These are phyloP conservation scores for Mrakia frigida DNA, from an alignment of 768 basidiomycete species.

Conservation along the genomic window DNA sequence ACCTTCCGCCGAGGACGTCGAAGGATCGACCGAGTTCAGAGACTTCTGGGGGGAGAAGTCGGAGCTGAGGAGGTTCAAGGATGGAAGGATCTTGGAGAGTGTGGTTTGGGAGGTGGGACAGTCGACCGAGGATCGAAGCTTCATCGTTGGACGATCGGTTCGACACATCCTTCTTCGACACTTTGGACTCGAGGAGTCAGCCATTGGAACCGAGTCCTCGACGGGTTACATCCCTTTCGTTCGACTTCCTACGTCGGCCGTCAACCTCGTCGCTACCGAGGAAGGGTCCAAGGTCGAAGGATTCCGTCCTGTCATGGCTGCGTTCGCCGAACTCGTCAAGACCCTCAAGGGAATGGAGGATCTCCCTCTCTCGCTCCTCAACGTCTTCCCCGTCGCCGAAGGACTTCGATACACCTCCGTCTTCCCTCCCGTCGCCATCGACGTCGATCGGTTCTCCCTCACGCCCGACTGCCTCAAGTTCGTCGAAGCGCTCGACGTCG, in stretches of 20 bases:
- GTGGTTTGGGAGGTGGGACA: constrained; percentile 88
- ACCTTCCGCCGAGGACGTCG: constrained; percentile 55
- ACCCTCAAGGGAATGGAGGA: constrained; percentile 63
- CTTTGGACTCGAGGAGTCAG: constrained; percentile 54
- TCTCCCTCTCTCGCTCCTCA: constrained; percentile 70
- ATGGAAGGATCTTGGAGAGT: constrained; percentile 83
- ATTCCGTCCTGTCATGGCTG: constrained; percentile 56
- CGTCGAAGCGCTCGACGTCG: constrained; percentile 62
- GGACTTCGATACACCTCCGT: constrained; percentile 72
- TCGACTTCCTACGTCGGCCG: constrained; percentile 43
- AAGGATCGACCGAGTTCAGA: constrained; percentile 58
- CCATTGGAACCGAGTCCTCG: constrained; percentile 47
- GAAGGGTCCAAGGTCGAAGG: constrained; percentile 38
- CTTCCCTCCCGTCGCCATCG: constrained; percentile 72
- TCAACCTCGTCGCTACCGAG: constrained; percentile 42
- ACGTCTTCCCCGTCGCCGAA: constrained; percentile 67
- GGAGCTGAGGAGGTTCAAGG: constrained; percentile 90
- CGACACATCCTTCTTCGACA: constrained; percentile 68
- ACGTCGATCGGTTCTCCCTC: constrained; percentile 49
- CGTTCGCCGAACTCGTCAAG: constrained; percentile 74
- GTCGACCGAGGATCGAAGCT: constrained; percentile 66
- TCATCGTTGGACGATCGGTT: constrained; percentile 70
- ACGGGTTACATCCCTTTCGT: constrained; percentile 40
- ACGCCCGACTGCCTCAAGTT: constrained; percentile 56
- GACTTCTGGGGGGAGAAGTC: constrained; percentile 88